Evolutionary conservation across 495 filamentous ascomycete genomes (phyloP).

Genomic region (Chaetomium cochliodes): DNA sequence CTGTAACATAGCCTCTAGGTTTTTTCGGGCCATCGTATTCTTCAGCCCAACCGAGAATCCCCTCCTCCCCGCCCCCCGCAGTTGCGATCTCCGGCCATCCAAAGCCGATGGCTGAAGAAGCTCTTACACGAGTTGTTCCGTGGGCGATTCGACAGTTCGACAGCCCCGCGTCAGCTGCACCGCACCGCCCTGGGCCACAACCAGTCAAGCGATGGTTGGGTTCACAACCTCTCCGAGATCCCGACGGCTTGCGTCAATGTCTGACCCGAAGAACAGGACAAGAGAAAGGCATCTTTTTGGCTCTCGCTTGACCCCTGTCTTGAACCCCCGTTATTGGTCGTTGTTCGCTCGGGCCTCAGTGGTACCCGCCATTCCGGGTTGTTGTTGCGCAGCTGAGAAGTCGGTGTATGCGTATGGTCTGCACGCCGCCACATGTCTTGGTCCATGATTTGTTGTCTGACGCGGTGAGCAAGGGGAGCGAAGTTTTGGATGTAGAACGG

Average conservation of each 20-base stretch:
- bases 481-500: constrained; percentile 11
- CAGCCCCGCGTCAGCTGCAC: background rate
- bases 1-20: too few relatives aligned
- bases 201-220: background rate
- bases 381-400: constrained; percentile 7
- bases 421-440: constrained; percentile 23
- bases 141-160: background rate
- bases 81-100: background rate
- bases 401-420: constrained; percentile 17
- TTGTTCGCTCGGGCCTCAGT: background rate
- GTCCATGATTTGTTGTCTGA: constrained; percentile 18
- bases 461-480: constrained; percentile 17
- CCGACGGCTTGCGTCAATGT: constrained; percentile 13
- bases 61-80: background rate
- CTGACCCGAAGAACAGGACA: background rate
- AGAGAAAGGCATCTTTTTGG: background rate
- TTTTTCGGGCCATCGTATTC: too few relatives aligned
- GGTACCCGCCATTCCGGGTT: constrained; percentile 10
- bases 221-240: background rate
- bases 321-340: constrained; percentile 9
- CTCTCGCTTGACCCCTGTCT: background rate
- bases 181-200: background rate
- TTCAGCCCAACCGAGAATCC: too few relatives aligned
- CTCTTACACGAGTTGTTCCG: background rate
- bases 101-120: background rate